phyloP scores from a whole-genome alignment of 495 filamentous ascomycete species.

The Podospora pseudoanserina region DNA sequence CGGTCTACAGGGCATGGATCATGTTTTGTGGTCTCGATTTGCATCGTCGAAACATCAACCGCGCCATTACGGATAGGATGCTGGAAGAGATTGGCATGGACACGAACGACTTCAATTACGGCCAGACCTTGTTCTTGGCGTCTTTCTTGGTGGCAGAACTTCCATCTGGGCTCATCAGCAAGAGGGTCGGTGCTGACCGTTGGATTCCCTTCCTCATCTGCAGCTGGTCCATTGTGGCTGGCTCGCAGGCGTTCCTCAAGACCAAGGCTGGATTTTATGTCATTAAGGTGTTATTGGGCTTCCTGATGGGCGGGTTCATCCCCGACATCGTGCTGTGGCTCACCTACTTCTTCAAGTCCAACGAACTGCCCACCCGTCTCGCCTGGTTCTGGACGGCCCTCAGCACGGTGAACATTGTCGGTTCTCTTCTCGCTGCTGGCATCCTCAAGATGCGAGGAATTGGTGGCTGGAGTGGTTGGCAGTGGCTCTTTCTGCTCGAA shows the following conservation, averaged over 20 bases:
- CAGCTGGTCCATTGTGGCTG: constrained; percentile 41
- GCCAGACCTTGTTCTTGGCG: constrained; percentile 43
- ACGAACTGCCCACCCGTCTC: constrained; percentile 50
- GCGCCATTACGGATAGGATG: constrained; percentile 46
- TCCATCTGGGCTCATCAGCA: constrained; percentile 45
- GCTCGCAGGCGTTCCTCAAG: constrained; percentile 40
- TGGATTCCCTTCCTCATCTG: constrained; percentile 49
- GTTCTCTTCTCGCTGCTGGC: constrained; percentile 48
- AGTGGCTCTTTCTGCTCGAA: constrained; percentile 54
- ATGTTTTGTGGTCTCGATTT: constrained; percentile 48
- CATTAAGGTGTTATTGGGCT: constrained; percentile 44
- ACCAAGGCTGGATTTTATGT: constrained; percentile 39
- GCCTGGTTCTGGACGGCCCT: constrained; percentile 51
- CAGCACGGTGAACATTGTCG: constrained; percentile 45
- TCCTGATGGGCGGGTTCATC: constrained; percentile 50
- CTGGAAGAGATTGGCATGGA: constrained; percentile 38
- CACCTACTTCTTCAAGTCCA: constrained; percentile 52
- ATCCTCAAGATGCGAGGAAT: constrained; percentile 51
- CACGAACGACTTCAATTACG: constrained; percentile 50
- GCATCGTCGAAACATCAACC: constrained; percentile 44
- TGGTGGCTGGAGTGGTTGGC: constrained; percentile 48
- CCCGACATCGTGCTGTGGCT: constrained; percentile 52
- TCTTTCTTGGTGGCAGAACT: constrained; percentile 49
- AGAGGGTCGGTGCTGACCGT: constrained; percentile 46
- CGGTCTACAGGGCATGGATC: constrained; percentile 32